Evolutionary conservation across 2,329 filamentous ascomycete species (phyloP).

Genomic region (Chrysoporthe puriensis): DNA sequence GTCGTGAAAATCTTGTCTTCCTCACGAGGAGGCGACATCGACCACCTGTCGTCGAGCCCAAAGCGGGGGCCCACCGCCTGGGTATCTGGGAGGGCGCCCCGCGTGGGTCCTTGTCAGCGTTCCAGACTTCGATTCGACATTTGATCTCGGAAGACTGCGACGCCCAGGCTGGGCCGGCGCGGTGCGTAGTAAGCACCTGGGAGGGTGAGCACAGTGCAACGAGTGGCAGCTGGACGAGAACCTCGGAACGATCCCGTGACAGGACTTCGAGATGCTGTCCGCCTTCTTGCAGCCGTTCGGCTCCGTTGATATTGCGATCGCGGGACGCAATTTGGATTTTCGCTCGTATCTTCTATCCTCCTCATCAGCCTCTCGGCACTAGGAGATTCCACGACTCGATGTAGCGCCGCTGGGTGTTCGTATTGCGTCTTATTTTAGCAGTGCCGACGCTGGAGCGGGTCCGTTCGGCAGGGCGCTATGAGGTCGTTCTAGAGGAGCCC

Average conservation of each 20-base stretch:
- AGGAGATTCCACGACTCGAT: neutral
- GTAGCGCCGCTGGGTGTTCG: neutral
- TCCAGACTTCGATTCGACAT: slow-evolving; percentile 12
- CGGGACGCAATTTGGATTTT: neutral
- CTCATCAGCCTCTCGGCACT: neutral
- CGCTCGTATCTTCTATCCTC: neutral
- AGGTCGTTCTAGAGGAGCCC: neutral
- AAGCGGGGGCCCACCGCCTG: neutral
- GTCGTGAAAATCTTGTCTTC: neutral
- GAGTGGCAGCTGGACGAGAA: neutral
- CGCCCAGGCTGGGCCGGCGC: slow-evolving; percentile 3
- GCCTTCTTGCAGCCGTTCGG: neutral
- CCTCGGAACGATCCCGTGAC: neutral
- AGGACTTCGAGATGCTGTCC: neutral
- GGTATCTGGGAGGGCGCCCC: neutral
- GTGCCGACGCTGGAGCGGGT: neutral
- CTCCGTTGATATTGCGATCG: neutral
- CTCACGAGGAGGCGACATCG: neutral
- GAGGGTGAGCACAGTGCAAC: neutral
- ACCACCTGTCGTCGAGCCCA: neutral
- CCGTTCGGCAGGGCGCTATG: neutral
- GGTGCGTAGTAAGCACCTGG: slow-evolving; percentile 6
- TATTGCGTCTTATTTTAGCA: slow-evolving; percentile 8
- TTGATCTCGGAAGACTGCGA: slow-evolving; percentile 5
- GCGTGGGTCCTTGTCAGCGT: slow-evolving; percentile 21